phyloP scores from a whole-genome alignment of 306 rosid genomes.

The Lathyrus oleraceus region DNA sequence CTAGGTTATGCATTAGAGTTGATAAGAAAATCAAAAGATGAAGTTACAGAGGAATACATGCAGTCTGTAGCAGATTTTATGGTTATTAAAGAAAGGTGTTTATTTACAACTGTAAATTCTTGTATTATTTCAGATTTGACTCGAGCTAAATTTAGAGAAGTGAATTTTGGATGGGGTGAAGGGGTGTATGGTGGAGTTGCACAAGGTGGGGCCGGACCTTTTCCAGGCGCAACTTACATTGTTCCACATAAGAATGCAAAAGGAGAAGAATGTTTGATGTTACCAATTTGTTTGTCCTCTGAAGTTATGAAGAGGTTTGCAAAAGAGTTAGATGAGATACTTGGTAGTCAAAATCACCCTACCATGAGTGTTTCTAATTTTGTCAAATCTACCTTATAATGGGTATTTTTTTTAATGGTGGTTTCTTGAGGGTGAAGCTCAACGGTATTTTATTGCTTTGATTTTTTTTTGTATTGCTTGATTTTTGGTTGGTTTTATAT shows the following conservation, averaged over 20 bases:
- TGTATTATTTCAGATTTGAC: conserved; percentile 24
- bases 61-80: conserved; percentile 40
- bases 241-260: neutral
- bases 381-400: neutral
- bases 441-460: no score
- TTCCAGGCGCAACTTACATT: conserved; percentile 16
- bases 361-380: neutral
- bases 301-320: conserved; percentile 45
- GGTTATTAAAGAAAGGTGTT: conserved; percentile 32
- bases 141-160: neutral
- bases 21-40: conserved; percentile 30
- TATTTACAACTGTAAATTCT: neutral
- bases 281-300: conserved; percentile 42
- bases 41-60: conserved; percentile 40
- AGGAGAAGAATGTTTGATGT: conserved; percentile 39
- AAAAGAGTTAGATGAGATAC: conserved; percentile 31
- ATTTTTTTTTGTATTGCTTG: no score
- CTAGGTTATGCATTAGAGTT: conserved; percentile 31
- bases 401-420: no score
- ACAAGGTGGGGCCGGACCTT: neutral
- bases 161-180: conserved; percentile 59
- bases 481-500: no score
- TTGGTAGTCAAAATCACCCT: neutral
- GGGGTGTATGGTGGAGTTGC: conserved; percentile 39
- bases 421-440: no score